Evolutionary conservation across 148 eudicot species (phyloP), one percentile per base, ranked within the genome.

Genomic region (Rhododendron ferrugineum): DNA sequence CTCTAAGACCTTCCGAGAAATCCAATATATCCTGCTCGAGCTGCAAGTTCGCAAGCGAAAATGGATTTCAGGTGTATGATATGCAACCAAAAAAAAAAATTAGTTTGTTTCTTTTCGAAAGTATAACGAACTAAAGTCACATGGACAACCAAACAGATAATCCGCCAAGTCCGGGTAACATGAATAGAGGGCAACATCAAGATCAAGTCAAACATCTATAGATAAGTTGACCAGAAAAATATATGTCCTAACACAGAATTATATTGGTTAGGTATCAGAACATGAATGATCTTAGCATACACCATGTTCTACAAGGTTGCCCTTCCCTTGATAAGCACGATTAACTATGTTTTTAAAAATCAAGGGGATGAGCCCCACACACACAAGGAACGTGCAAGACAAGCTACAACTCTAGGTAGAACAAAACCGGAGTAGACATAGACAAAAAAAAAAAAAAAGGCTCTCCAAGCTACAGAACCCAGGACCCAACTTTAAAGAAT

Each of bases 1-100:
- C 93, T 90, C 99, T 94, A 70, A 96, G 88, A 54, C 99, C 99
- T 91, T 96, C 99, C 85, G 94, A 89, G 87, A 95, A 95, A 58
- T 94, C 88, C 88, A 95, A 86, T 87, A 96, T 96, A 86, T 94
- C 96, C 88, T 95, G 93, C 91, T 95, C 96, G 40, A 96, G 93
- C 99, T 96, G 96, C 84, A 91, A 83, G 14, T 83, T 83, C 23
- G 26, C 76, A 78, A 86, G 23, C 62, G 22, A 46, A 52, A 84
- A 70, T 28, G 32, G 37, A 46, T 76, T 85, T 30, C 85, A 81
- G 68, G 82, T 18, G 46, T 47, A 79, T 20, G 5, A 52, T 70
- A 30, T 70, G 42, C 58, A 83, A 32, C 16, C 70, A 83, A 46
- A 16, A 47, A 40, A 6, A 40, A 40, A 40, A 30, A 42, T 11